Evolutionary conservation across 225 moss, liverwort and hornwort genomes (phyloP), one percentile per base, ranked within the genome.

Genomic region (Marchantia polymorpha): DNA sequence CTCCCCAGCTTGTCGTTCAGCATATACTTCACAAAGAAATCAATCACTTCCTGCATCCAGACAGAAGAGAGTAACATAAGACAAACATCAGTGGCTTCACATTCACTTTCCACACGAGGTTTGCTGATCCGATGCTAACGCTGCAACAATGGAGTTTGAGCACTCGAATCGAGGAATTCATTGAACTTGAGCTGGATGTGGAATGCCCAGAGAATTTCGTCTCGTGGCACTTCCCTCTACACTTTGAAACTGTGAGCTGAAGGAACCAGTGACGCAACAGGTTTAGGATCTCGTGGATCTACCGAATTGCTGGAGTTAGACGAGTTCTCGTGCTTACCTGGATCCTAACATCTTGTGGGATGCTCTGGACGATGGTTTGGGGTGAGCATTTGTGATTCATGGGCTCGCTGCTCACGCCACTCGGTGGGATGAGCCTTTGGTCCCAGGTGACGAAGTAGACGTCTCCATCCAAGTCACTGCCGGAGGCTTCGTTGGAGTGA

Each of bases 401-500:
- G 20, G 94, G 97, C 16, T 81, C 83, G 83, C 77, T 85, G 81
- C 97, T 93, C 27, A 71, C 52, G 74, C 93, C 87, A 81, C 89
- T 83, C 0, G 94, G 92, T 15, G 97, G 97, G 60, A 99, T 77
- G 22, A 99, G 81, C 26, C 80, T 77, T n/a, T 76, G 72, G 80
- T 99, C 94, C 97, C 97, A 99, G 79, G 85, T 88, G 58, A 89
- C 89, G 72, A 99, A 99, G 74, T 93, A 99, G 0, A 94, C 75
- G 76, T 99, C 97, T 16, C 97, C 97, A 73, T 99, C 97, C 13
- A 99, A 78, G 80, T 99, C 97, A 81, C 94, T 94, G 23, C 97
- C 97, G 63, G 97, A 99, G 12, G 91, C 97, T 83, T 99, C 97
- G 76, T 99, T 84, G 9, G 94, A 88, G 77, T 99, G 97, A 49